Evolutionary conservation across 345 rosid genomes (phyloP).

Genomic region (Passiflora organensis): DNA sequence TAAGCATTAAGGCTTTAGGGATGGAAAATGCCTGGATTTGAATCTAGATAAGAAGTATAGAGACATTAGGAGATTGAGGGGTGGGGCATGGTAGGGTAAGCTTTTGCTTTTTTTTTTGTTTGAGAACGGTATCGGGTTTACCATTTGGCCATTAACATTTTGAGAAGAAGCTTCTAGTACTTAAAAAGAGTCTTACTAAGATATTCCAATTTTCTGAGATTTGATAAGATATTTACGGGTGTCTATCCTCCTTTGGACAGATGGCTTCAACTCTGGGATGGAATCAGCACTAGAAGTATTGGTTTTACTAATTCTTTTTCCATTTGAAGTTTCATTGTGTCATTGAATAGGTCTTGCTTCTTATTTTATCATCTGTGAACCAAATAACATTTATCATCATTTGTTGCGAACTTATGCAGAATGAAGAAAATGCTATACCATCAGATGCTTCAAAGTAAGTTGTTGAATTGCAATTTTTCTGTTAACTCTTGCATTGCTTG

Average conservation of each 20-base stretch:
- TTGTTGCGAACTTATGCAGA: slow-evolving; percentile 20
- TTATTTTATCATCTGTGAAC: neutral
- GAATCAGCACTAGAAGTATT: slow-evolving; percentile 21
- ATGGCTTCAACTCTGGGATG: slow-evolving; percentile 18
- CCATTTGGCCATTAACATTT: neutral
- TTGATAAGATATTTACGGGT: slow-evolving; percentile 2
- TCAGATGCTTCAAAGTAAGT: slow-evolving; percentile 50
- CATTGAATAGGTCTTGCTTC: neutral
- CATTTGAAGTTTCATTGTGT: slow-evolving; percentile 1
- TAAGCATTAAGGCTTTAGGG: too few relatives aligned
- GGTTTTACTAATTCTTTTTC: slow-evolving; percentile 8
- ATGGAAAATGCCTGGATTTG: too few relatives aligned
- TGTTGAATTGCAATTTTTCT: slow-evolving; percentile 5
- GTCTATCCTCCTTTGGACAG: slow-evolving; percentile 19
- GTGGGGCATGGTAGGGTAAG: too few relatives aligned
- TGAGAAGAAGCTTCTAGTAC: neutral
- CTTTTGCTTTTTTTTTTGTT: too few relatives aligned
- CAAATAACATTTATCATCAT: slow-evolving; percentile 4
- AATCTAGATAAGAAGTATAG: too few relatives aligned
- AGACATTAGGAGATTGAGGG: too few relatives aligned
- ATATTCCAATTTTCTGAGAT: neutral
- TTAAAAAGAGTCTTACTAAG: neutral
- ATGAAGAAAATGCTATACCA: slow-evolving; percentile 29
- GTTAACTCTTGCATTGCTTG: slow-evolving; percentile 9
- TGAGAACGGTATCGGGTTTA: too few relatives aligned